Conservation (phyloP, 306 rosid species). For the Biancaea sappan region DNA sequence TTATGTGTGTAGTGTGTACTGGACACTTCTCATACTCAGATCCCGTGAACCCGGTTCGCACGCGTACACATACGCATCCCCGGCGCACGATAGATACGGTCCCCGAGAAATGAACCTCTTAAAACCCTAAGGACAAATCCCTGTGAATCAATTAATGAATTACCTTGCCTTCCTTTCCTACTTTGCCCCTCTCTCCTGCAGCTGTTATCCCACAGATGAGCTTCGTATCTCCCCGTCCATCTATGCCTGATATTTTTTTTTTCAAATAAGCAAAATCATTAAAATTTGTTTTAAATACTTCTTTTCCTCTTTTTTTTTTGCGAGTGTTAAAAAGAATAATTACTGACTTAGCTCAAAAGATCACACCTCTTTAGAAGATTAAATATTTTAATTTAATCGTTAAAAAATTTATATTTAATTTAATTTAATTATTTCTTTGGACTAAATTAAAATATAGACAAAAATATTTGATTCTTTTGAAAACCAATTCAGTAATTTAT, state of each 20-base stretch:
- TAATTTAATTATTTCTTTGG: too few relatives aligned
- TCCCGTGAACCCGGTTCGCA: not conserved
- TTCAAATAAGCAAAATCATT: not conserved
- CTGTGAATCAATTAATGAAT: not conserved
- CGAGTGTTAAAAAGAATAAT: too few relatives aligned
- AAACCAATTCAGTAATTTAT: too few relatives aligned
- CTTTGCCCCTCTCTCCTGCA: constrained; percentile 79
- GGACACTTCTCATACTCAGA: not conserved
- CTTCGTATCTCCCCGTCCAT: constrained; percentile 86
- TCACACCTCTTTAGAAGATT: too few relatives aligned
- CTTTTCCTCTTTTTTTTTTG: too few relatives aligned
- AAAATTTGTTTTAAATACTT: not conserved
- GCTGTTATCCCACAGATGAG: constrained; percentile 79
- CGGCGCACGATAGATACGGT: not conserved
- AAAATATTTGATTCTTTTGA: too few relatives aligned
- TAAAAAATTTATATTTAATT: too few relatives aligned
- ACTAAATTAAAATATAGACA: too few relatives aligned
- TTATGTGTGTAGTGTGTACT: not conserved
- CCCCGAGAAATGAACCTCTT: not conserved
- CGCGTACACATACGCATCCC: too few relatives aligned
- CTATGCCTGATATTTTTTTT: constrained; percentile 47
- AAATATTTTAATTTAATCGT: too few relatives aligned
- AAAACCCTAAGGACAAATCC: not conserved
- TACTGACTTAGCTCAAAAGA: too few relatives aligned
- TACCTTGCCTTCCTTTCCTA: constrained; percentile 84